Percentiles rank a stretch among this genome's conserved stretches.
Conservation (phyloP, 352 stramenopile genomes). For the Peronospora farinosa region DNA sequence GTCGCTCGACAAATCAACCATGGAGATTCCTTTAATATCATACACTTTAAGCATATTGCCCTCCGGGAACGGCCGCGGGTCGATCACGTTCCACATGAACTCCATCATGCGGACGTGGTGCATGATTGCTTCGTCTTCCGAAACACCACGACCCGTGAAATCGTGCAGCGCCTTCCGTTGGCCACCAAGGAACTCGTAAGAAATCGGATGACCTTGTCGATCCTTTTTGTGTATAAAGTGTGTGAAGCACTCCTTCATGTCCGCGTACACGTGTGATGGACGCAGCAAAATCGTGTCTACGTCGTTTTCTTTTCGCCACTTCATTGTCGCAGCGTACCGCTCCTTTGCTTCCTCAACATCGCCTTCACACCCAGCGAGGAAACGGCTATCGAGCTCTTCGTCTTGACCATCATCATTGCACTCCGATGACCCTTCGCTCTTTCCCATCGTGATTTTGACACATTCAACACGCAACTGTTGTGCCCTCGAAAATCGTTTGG, state of each 20-base stretch:
- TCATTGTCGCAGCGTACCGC: slow-evolving; percentile 49
- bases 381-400: slow-evolving; percentile 46
- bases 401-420: slow-evolving; percentile 21
- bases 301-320: slow-evolving; percentile 63
- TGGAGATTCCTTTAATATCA: slow-evolving; percentile 71
- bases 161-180: slow-evolving; percentile 58
- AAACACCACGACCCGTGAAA: slow-evolving; percentile 46
- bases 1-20: slow-evolving; percentile 60
- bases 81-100: slow-evolving; percentile 63
- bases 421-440: slow-evolving; percentile 33
- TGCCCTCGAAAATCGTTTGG: slow-evolving; percentile 36
- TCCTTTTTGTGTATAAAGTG: slow-evolving; percentile 67
- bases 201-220: slow-evolving; percentile 49
- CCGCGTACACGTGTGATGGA: slow-evolving; percentile 44
- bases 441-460: slow-evolving; percentile 35
- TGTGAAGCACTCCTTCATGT: slow-evolving; percentile 59
- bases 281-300: slow-evolving; percentile 63
- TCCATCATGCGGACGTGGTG: slow-evolving; percentile 65
- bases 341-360: slow-evolving; percentile 63
- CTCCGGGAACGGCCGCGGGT: slow-evolving; percentile 50
- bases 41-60: slow-evolving; percentile 68
- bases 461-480: slow-evolving; percentile 36
- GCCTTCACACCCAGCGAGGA: slow-evolving; percentile 62
- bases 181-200: slow-evolving; percentile 48
- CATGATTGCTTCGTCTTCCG: slow-evolving; percentile 52